Evolutionary conservation across 331 rosid genomes (phyloP).

Genomic region (Saraca asoca): DNA sequence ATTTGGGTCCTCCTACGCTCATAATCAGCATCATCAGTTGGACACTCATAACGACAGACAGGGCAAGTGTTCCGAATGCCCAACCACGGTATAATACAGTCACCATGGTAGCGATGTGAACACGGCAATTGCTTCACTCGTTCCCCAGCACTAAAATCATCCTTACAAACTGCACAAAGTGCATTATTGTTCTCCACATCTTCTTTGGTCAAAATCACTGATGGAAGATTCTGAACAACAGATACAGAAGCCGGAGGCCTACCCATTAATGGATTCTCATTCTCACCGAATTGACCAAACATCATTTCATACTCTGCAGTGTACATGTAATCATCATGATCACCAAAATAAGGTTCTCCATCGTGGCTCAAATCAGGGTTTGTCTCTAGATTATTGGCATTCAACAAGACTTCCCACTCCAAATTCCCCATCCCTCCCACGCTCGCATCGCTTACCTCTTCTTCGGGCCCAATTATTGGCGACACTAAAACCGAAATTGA

Average conservation of each 20-base stretch:
- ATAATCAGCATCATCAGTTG: slow-evolving; percentile 69
- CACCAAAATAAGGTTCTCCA: slow-evolving; percentile 48
- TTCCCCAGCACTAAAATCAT: slow-evolving; percentile 58
- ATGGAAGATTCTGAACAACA: slow-evolving; percentile 54
- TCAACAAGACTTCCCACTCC: slow-evolving; percentile 77
- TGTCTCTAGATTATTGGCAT: slow-evolving; percentile 42
- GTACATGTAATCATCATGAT: slow-evolving; percentile 60
- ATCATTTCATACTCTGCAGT: slow-evolving; percentile 66
- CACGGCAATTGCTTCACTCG: slow-evolving; percentile 65
- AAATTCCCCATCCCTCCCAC: slow-evolving; percentile 42
- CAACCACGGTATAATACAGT: slow-evolving; percentile 82
- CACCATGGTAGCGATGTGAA: slow-evolving; percentile 71
- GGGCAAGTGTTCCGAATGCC: slow-evolving; percentile 85
- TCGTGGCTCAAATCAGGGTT: slow-evolving; percentile 46
- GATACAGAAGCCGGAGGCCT: slow-evolving; percentile 66
- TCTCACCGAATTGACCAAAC: slow-evolving; percentile 69
- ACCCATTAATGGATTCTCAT: slow-evolving; percentile 41
- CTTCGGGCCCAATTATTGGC: slow-evolving; percentile 35
- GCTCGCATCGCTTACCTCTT: slow-evolving; percentile 40
- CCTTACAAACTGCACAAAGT: slow-evolving; percentile 80
- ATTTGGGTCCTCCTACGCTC: slow-evolving; percentile 59
- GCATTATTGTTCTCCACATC: slow-evolving; percentile 50
- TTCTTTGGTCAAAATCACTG: slow-evolving; percentile 47
- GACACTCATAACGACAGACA: slow-evolving; percentile 82
- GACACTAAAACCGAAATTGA: slow-evolving; percentile 27